Evolutionary conservation across 108 stramenopile genomes (phyloP), one percentile per base, ranked within the genome.

Genomic region (Skeletonema potamos): DNA sequence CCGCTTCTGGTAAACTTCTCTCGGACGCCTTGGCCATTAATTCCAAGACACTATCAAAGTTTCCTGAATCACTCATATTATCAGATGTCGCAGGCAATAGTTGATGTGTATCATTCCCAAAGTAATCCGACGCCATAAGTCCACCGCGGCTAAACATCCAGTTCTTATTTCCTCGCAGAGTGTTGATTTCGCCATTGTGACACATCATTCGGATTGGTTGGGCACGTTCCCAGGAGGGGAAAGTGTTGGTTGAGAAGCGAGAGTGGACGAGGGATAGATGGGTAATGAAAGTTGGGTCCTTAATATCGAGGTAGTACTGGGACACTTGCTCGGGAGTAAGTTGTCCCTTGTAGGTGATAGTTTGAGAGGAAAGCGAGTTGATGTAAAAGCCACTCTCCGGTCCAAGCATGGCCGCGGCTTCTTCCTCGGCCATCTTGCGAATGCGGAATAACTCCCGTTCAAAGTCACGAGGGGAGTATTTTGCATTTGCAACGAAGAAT

Each of bases 111-210:
- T 93, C 91, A 66, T 96, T 89, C 8, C 90, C 93, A 64, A 85
- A 95, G 56, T 92, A 78, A 2, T 90, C 87, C 17, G 94, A 95
- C 58, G 90, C 89, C 93, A 99, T 96, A 71, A 97, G 87, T 46
- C 96, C 96, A 20, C 93, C 96, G 32, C 98, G 94, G 69, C 87
- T 85, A 82, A 95, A 93, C 96, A 98, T 97, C 97, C 97, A 97
- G 70, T 97, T 97, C 79, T 96, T 97, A 82, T 97, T 97, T 63
- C 97, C 97, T 12, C 94, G 85, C 17, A 97, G 86, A 11, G 97
- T 97, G 73, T 97, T 97, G 86, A 97, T 96, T 78, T 97, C 97
- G 6, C 97, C 97, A 85, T 97, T 97, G 89, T 97, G 97, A 68
- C 95, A 96, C 93, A 97, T 95, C 93, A 96, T 95, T 37, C 97